phyloP scores from a whole-genome alignment of 352 stramenopile species.

The Hyphochytrium catenoides region DNA sequence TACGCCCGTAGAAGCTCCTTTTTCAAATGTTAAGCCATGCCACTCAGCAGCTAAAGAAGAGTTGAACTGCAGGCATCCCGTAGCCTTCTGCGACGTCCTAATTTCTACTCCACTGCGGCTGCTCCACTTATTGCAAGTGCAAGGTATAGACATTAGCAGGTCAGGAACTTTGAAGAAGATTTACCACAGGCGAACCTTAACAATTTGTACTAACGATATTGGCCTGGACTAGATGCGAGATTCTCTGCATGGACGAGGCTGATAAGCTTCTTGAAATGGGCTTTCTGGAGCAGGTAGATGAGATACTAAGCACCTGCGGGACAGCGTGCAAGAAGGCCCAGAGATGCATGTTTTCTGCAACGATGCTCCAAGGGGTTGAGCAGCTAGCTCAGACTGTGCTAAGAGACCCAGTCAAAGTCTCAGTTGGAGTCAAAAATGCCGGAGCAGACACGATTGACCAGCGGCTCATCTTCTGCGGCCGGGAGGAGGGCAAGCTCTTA shows the following conservation, averaged over 20 bases:
- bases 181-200: constrained; percentile 12
- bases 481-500: constrained; percentile 96
- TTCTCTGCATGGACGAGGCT: constrained; percentile 94
- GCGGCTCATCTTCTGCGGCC: constrained; percentile 91
- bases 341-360: constrained; percentile 92
- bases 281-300: constrained; percentile 92
- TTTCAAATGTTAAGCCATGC: background rate
- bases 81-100: constrained; percentile 61
- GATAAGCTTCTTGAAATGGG: constrained; percentile 92
- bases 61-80: background rate
- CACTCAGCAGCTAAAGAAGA: constrained; percentile 16
- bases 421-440: constrained; percentile 72
- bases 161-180: constrained; percentile 7
- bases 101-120: constrained; percentile 88
- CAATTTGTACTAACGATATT: constrained; percentile 6
- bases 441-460: constrained; percentile 66
- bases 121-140: constrained; percentile 63
- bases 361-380: constrained; percentile 78
- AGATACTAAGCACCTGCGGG: constrained; percentile 76
- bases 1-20: constrained; percentile 6
- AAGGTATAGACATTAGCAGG: constrained; percentile 36
- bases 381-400: constrained; percentile 88
- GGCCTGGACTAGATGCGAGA: constrained; percentile 40
- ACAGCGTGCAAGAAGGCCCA: constrained; percentile 55
- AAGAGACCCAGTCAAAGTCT: constrained; percentile 81